A percentile compares a stretch with the other conserved stretches of the same genome.
phyloP scores from a whole-genome alignment of 345 rosid species.

The Ailanthus altissimus region DNA sequence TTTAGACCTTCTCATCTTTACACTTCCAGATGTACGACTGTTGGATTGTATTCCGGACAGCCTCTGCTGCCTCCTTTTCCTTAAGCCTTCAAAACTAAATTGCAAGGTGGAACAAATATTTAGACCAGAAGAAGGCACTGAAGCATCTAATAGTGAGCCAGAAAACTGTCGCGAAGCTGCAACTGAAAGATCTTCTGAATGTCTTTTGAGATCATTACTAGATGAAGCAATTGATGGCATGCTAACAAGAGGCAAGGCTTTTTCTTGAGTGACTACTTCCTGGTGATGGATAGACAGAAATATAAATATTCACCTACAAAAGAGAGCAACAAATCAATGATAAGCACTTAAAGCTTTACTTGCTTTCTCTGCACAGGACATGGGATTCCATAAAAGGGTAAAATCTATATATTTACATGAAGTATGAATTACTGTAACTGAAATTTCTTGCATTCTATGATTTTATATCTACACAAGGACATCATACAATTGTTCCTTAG shows the following conservation, averaged over 20 bases:
- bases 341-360: background rate
- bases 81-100: slow-evolving; percentile 71
- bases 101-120: slow-evolving; percentile 60
- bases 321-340: background rate
- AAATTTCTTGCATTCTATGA: background rate
- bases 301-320: slow-evolving; percentile 20
- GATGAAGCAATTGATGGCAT: slow-evolving; percentile 39
- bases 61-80: slow-evolving; percentile 63
- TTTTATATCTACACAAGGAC: background rate
- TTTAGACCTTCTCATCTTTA: slow-evolving; percentile 48
- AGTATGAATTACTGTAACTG: background rate
- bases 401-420: background rate
- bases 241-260: slow-evolving; percentile 33
- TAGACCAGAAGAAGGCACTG: slow-evolving; percentile 48
- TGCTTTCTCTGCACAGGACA: background rate
- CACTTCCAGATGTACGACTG: slow-evolving; percentile 35
- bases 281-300: slow-evolving; percentile 29
- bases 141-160: slow-evolving; percentile 43
- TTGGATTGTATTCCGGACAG: slow-evolving; percentile 46
- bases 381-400: background rate
- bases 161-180: slow-evolving; percentile 45
- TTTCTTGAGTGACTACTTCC: slow-evolving; percentile 39
- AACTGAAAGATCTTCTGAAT: slow-evolving; percentile 39
- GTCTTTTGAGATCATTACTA: slow-evolving; percentile 28
- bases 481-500: background rate